Base-by-base conservation (phyloP, 2,329 filamentous ascomycete species). In the Pestalotiopsis sp. region DNA sequence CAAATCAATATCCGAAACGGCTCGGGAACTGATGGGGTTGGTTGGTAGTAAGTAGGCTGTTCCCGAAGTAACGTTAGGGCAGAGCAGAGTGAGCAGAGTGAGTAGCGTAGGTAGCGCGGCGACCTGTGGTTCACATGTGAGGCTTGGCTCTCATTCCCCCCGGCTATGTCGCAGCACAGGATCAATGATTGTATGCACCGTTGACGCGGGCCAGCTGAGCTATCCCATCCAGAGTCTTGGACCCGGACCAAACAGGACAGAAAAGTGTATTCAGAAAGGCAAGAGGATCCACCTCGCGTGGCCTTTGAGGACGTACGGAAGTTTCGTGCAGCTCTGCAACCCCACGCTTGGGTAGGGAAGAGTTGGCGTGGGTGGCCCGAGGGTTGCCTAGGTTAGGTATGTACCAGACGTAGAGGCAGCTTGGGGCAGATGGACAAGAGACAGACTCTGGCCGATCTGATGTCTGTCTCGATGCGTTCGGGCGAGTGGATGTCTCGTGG, bases 401-500 rank as follows among this genome's bases (percentile, higher is more conserved):
- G 27, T 9, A 36, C 31, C 31, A 36, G 31, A 2, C 31, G 31
- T 36, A 9, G 31, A 36, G 31, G 31, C 31, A 36, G 31, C 31
- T 36, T 36, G 31, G 31, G 31, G 31, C 31, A 36, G 31, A 36
- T 36, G 17, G 45, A 52, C 45, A 7, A 49, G 45, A 52, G 45
- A n/a, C 14, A 52, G 45, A 52, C 45, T 59, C 57, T 59, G 57
- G 57, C 23, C 57, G 23, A 27, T 59, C 57, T 36, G 45, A 52
- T 52, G 45, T 52, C 45, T 52, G 13, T 49, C 41, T 49, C 14
- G 41, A n/a, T 14, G 41, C 4, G 61, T 73, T 77, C 76, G 77
- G 77, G 70, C 77, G 68, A 78, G 75, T 76, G 77, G 77, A 76
- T 74, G 75, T 63, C 62, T 56, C 70, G 70, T 77, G 75, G 76